Conservation (phyloP, 2,329 filamentous ascomycete species). For the Aspergillus fructus region DNA sequence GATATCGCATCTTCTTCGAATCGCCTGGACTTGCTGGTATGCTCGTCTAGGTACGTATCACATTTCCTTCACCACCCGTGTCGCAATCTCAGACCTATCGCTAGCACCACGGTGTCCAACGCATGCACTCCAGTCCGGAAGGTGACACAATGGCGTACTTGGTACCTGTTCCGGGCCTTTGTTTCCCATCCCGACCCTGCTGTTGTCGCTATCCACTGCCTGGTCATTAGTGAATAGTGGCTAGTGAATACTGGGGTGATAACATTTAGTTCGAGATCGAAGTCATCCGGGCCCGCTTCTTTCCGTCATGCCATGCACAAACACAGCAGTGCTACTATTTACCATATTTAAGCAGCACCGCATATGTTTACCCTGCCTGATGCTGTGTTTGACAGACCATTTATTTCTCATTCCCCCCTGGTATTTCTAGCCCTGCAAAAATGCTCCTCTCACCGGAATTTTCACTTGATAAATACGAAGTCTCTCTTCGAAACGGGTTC, state of each 20-base stretch:
- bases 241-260: background rate
- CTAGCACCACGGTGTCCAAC: background rate
- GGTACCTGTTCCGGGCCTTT: background rate
- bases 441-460: conserved; percentile 29
- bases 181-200: background rate
- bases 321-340: background rate
- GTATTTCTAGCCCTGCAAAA: background rate
- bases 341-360: conserved; percentile 1
- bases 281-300: conserved; percentile 2
- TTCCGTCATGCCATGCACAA: background rate
- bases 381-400: background rate
- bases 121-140: background rate
- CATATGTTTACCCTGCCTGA: background rate
- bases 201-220: background rate
- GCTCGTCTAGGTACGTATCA: background rate
- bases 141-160: background rate
- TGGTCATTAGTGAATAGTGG: background rate
- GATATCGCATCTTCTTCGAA: background rate
- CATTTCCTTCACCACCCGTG: background rate
- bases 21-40: background rate
- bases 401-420: background rate
- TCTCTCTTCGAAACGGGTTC: conserved; percentile 66
- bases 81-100: background rate
- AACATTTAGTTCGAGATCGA: background rate
- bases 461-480: conserved; percentile 68